phyloP scores from a whole-genome alignment of 768 basidiomycete species.

The Pisolithus sp. region DNA sequence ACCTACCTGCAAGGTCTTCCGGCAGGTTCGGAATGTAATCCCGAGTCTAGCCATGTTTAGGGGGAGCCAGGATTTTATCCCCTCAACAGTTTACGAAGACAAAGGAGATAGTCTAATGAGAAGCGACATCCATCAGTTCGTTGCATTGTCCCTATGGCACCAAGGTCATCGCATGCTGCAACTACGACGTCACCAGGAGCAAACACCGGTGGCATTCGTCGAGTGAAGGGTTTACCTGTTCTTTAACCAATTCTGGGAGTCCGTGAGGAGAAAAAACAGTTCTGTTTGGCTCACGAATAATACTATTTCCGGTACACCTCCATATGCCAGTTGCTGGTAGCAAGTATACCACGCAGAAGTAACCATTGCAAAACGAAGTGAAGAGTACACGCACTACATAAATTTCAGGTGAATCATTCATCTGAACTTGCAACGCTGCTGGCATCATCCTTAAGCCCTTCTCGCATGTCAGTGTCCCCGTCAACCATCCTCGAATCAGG shows the following conservation, averaged over 20 bases:
- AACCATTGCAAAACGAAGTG: background rate
- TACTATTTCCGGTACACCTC: background rate
- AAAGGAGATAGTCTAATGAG: background rate
- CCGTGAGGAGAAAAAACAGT: no score
- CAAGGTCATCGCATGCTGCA: background rate
- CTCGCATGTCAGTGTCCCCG: constrained; percentile 21
- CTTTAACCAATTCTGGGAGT: no score
- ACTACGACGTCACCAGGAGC: background rate
- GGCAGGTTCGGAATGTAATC: background rate
- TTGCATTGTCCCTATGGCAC: background rate
- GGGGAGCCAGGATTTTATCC: no score
- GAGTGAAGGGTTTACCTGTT: no score
- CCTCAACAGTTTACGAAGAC: background rate
- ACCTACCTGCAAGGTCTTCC: background rate
- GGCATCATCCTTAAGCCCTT: constrained; percentile 22
- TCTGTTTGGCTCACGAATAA: no score
- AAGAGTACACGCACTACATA: background rate
- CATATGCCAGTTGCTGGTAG: no score
- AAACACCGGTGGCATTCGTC: no score
- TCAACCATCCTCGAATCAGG: constrained; percentile 1
- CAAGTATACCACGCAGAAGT: background rate
- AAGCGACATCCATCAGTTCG: no score
- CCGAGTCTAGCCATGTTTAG: no score
- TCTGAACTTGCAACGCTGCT: constrained; percentile 50
- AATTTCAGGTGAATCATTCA: constrained; percentile 16